Base-by-base conservation (phyloP, 805 yeast species). In the Ogataea glucozyma region DNA sequence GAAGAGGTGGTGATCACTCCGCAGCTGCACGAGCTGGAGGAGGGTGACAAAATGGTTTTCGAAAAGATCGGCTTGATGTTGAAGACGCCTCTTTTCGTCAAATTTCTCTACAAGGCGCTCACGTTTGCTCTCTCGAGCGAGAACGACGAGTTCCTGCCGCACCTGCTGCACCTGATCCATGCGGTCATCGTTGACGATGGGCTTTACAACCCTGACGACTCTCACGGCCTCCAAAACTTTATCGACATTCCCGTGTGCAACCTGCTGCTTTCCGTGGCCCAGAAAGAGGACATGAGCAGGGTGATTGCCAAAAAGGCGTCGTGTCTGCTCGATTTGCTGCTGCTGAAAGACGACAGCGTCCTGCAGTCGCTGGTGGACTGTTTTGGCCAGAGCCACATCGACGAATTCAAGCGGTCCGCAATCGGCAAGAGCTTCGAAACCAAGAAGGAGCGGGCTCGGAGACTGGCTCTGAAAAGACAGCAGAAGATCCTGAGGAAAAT, bases 141-240 rank as follows among this genome's bases (percentile, higher is more conserved):
- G 1, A 75, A 78, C 40, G 84, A 81, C 41, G 66, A 76, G 0
- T 82, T 69, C 52, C 61, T 83, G 26, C 76, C 79, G 13, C 79
- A 78, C 31, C 54, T 82, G n/a, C 67, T 86, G 27, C 93, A 85
- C 58, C 67, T 86, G 38, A 49, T 83, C 2, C 88, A 85, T 64
- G 90, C 86, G 5, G 67, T 82, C 6, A 55, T 85, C 14, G 38
- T 64, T 14, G 68, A 57, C 48, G 56, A 51, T 32, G 37, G 45
- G 2, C 24, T 43, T 7, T 38, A 49, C 31, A 65, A 72, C 31
- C 49, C 73, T 18, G 68, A 72, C 23, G 72, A 71, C n/a, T 53
- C 64, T 2, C 56, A 56, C 46, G 53, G 54, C 1, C 44, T 65
- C 21, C 30, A 50, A 16, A 38, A 48, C 16, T 80, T 75, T 47